Evolutionary conservation across 2,329 filamentous ascomycete genomes (phyloP).

Genomic region (Didymella exigua): DNA sequence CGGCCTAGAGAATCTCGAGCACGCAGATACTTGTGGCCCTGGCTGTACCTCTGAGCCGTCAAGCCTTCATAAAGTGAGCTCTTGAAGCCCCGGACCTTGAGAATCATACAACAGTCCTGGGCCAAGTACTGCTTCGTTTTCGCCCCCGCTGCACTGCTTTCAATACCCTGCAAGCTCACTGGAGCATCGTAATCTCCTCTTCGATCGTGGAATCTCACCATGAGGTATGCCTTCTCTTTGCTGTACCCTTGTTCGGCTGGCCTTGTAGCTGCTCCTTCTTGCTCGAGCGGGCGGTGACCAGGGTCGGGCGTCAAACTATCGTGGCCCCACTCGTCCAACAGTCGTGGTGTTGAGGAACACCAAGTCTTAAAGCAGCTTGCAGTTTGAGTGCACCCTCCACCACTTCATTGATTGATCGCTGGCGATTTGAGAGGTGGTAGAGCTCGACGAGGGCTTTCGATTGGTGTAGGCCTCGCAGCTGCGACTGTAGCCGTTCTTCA

Average conservation of each 20-base stretch:
- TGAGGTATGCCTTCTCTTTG: neutral
- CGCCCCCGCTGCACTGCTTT: neutral
- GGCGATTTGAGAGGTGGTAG: constrained; percentile 20
- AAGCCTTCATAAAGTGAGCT: neutral
- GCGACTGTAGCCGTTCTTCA: constrained; percentile 1
- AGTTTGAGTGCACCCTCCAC: constrained; percentile 26
- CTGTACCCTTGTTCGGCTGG: neutral
- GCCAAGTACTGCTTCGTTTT: neutral
- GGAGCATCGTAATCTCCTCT: neutral
- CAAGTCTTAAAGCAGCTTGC: constrained; percentile 19
- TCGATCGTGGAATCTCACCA: constrained; percentile 2
- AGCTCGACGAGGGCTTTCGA: constrained; percentile 30
- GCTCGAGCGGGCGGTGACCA: constrained; percentile 17
- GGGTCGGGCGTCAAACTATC: constrained; percentile 14
- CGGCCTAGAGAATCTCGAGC: no score
- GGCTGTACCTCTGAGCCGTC: neutral
- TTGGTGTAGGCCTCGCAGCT: constrained; percentile 8
- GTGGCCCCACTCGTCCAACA: constrained; percentile 4
- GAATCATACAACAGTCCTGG: neutral
- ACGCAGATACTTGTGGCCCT: neutral
- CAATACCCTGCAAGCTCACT: neutral
- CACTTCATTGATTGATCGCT: neutral
- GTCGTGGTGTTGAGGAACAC: constrained; percentile 22
- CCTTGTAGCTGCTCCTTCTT: constrained; percentile 9
- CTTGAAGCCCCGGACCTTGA: neutral